Evolutionary conservation across 2,329 filamentous ascomycete genomes (phyloP).

Genomic region (Epichloe uncinata): DNA sequence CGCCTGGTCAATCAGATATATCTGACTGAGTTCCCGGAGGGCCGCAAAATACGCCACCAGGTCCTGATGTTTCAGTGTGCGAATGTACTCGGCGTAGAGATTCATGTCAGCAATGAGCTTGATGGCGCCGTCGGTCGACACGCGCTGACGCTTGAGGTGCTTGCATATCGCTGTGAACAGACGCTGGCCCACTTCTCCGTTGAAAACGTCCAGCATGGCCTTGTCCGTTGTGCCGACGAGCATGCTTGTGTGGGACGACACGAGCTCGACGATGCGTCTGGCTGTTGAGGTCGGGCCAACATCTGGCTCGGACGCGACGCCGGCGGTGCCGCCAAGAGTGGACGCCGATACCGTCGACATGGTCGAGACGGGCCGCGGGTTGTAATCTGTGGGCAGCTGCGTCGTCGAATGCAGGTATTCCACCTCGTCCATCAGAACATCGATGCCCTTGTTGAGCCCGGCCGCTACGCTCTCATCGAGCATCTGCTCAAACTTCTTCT

Average conservation of each 20-base stretch:
- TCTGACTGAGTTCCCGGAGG: constrained; percentile 82
- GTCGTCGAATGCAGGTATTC: constrained; percentile 88
- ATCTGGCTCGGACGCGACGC: constrained; percentile 25
- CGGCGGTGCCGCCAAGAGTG: constrained; percentile 12
- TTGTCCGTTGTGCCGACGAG: constrained; percentile 92
- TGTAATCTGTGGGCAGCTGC: constrained; percentile 80
- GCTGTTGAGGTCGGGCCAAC: constrained; percentile 71
- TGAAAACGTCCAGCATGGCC: constrained; percentile 96
- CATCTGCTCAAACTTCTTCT: constrained; percentile 98
- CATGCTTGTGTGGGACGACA: constrained; percentile 84
- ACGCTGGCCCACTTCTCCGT: constrained; percentile 87
- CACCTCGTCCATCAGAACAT: constrained; percentile 96
- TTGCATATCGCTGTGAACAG: constrained; percentile 90
- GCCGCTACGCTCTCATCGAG: constrained; percentile 93
- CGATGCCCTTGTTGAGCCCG: constrained; percentile 92
- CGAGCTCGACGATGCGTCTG: constrained; percentile 66
- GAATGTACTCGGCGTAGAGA: constrained; percentile 76
- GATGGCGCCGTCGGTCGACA: constrained; percentile 79
- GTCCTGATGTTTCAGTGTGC: constrained; percentile 68
- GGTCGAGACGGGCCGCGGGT: constrained; percentile 40
- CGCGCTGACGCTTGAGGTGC: constrained; percentile 88
- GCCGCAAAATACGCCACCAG: constrained; percentile 84
- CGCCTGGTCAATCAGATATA: constrained; percentile 73
- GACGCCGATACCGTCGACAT: constrained; percentile 9
- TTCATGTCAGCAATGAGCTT: constrained; percentile 96